Percentiles rank a stretch among this genome's conserved stretches.
These are phyloP conservation scores for Solanum raphanifolium DNA, from an alignment of 257 asterid genomes.

Conservation along the genomic window DNA sequence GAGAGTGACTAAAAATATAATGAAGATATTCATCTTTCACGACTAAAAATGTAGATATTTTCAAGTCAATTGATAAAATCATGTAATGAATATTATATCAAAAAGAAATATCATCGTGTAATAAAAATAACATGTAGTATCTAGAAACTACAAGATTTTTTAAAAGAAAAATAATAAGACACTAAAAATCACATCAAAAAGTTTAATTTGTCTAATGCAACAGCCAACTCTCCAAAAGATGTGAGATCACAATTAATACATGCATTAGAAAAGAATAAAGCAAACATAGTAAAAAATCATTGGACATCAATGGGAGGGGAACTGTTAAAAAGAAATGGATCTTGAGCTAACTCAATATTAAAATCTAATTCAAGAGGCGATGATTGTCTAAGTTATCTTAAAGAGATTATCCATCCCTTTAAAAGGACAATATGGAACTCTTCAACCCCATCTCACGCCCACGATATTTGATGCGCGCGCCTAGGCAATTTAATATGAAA, in stretches of 20 bases:
- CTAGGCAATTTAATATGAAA: neutral
- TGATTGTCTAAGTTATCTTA: neutral
- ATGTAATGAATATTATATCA: neutral
- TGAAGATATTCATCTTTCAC: neutral
- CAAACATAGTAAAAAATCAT: neutral
- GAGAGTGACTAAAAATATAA: neutral
- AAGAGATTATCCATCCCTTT: neutral
- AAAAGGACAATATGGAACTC: neutral
- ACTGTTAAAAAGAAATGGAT: neutral
- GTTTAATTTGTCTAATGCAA: neutral
- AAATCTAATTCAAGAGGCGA: neutral
- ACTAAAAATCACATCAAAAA: neutral
- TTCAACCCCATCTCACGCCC: neutral
- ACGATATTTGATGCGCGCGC: neutral
- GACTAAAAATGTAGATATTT: neutral
- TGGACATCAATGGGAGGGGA: neutral
- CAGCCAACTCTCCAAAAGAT: neutral
- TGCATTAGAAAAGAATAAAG: neutral
- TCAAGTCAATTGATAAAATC: neutral
- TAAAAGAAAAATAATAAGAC: neutral
- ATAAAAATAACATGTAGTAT: neutral
- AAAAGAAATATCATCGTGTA: neutral
- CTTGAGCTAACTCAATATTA: neutral
- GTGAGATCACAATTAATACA: neutral
- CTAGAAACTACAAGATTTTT: neutral